Conservation (phyloP, 1,139 yeast genomes). For the Sugiyamaella castrensis region DNA sequence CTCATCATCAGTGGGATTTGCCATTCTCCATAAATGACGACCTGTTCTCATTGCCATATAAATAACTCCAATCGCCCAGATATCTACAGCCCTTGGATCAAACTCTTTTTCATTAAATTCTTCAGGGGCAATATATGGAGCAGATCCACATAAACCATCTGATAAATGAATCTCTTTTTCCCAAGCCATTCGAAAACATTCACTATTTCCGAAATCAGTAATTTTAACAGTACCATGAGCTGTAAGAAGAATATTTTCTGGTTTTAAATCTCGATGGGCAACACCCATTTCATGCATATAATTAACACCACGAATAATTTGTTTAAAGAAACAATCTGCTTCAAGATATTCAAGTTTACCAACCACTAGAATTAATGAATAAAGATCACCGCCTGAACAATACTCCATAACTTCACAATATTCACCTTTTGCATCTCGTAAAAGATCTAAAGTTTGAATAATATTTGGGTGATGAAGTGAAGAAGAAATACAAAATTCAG, state of each 20-base stretch:
- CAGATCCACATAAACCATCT: slow-evolving; percentile 83
- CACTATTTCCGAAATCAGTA: slow-evolving; percentile 93
- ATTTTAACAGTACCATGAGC: slow-evolving; percentile 76
- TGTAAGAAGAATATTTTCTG: slow-evolving; percentile 81
- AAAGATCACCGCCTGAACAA: slow-evolving; percentile 44
- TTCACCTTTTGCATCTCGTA: slow-evolving; percentile 86
- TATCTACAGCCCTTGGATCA: slow-evolving; percentile 87
- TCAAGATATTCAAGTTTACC: slow-evolving; percentile 73
- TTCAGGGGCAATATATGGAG: slow-evolving; percentile 95
- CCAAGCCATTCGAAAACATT: slow-evolving; percentile 96
- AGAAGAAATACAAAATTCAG: slow-evolving; percentile 81
- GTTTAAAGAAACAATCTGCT: slow-evolving; percentile 94
- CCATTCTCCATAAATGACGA: slow-evolving; percentile 84
- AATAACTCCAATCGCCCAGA: slow-evolving; percentile 97
- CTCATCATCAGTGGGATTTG: slow-evolving; percentile 66
- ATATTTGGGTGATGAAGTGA: slow-evolving; percentile 75
- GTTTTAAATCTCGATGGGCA: slow-evolving; percentile 89
- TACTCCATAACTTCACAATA: slow-evolving; percentile 66
- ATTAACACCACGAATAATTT: slow-evolving; percentile 79
- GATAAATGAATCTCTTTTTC: slow-evolving; percentile 78
- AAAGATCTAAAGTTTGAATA: slow-evolving; percentile 76
- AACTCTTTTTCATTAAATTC: slow-evolving; percentile 70
- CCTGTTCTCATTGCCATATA: slow-evolving; percentile 99
- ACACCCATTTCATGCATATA: slow-evolving; percentile 98
- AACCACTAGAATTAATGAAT: slow-evolving; percentile 53